A percentile compares a stretch with the other conserved stretches of the same genome.
phyloP scores from a whole-genome alignment of 441 rosid genomes.

The Isatis lusitanica region DNA sequence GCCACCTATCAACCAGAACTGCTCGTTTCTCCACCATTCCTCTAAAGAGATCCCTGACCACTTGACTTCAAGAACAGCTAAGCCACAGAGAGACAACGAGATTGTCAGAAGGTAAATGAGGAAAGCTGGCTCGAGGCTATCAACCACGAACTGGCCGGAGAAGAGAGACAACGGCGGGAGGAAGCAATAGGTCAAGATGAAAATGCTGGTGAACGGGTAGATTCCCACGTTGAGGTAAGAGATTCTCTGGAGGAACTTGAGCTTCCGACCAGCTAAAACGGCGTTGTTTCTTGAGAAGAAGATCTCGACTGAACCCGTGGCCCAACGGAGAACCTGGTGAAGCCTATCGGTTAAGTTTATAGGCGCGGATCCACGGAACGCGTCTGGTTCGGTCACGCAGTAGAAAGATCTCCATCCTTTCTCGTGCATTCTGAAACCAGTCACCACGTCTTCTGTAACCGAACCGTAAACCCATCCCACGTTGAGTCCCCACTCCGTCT shows the following conservation, averaged over 20 bases:
- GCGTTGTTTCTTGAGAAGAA: slow-evolving; percentile 79
- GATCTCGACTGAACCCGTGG: slow-evolving; percentile 78
- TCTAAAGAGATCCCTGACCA: slow-evolving; percentile 72
- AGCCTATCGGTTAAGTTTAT: slow-evolving; percentile 70
- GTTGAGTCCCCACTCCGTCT: slow-evolving; percentile 70
- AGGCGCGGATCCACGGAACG: slow-evolving; percentile 73
- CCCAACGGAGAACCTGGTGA: slow-evolving; percentile 80
- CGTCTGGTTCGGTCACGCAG: slow-evolving; percentile 65
- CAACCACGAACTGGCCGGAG: slow-evolving; percentile 62
- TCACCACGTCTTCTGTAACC: slow-evolving; percentile 75
- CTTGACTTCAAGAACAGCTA: slow-evolving; percentile 70
- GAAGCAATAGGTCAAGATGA: slow-evolving; percentile 72
- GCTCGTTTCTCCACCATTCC: slow-evolving; percentile 86
- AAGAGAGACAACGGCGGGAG: slow-evolving; percentile 69
- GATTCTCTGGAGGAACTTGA: slow-evolving; percentile 60
- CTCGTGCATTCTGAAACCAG: slow-evolving; percentile 75
- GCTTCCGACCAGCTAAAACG: slow-evolving; percentile 49
- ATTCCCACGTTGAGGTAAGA: slow-evolving; percentile 74
- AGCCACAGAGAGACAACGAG: slow-evolving; percentile 51
- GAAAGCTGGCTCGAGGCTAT: slow-evolving; percentile 45
- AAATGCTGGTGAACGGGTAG: slow-evolving; percentile 67
- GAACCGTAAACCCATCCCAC: slow-evolving; percentile 83
- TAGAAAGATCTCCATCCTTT: slow-evolving; percentile 80
- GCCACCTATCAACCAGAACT: slow-evolving; percentile 77
- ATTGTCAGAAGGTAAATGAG: slow-evolving; percentile 56